phyloP scores from a whole-genome alignment of 2,329 filamentous ascomycete species.

The Sporothrix protearum region DNA sequence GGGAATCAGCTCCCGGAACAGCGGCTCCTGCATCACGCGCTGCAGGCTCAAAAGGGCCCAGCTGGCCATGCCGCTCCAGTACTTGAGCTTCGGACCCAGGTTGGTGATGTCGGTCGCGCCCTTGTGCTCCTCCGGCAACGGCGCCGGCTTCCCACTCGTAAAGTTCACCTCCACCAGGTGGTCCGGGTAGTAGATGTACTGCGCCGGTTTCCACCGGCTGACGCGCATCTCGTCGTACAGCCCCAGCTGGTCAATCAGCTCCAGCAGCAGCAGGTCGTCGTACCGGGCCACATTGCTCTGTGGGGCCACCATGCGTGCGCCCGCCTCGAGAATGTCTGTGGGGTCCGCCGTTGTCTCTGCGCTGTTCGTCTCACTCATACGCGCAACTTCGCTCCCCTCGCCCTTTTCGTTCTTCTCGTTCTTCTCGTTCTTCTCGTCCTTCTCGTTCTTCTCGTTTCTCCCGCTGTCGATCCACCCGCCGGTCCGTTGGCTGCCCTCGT shows the following conservation, averaged over 20 bases:
- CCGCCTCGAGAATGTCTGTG: conserved; percentile 67
- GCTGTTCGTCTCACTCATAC: too few species aligned
- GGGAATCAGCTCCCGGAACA: conserved; percentile 46
- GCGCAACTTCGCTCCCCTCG: too few species aligned
- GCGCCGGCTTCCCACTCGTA: neutral
- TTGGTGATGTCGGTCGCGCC: neutral
- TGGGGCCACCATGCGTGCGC: conserved; percentile 71
- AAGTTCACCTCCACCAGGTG: conserved; percentile 60
- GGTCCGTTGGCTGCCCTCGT: conserved; percentile 65
- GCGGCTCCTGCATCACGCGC: conserved; percentile 49
- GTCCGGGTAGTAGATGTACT: conserved; percentile 87
- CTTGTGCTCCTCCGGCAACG: neutral
- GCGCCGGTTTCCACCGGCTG: conserved; percentile 48
- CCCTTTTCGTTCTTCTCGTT: neutral
- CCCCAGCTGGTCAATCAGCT: conserved; percentile 53
- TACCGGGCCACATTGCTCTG: conserved; percentile 42
- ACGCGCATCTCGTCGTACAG: conserved; percentile 49
- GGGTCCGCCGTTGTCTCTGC: conserved; percentile 26
- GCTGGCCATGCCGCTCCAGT: neutral
- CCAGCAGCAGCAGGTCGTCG: conserved; percentile 64
- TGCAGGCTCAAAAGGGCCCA: conserved; percentile 22
- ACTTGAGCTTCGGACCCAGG: neutral
- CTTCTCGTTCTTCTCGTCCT: neutral
- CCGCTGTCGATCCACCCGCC: conserved; percentile 82
- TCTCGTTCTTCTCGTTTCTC: conserved; percentile 28